Evolutionary conservation across 73 alveolate genomes (phyloP).

Genomic region (Breviolum minutum): DNA sequence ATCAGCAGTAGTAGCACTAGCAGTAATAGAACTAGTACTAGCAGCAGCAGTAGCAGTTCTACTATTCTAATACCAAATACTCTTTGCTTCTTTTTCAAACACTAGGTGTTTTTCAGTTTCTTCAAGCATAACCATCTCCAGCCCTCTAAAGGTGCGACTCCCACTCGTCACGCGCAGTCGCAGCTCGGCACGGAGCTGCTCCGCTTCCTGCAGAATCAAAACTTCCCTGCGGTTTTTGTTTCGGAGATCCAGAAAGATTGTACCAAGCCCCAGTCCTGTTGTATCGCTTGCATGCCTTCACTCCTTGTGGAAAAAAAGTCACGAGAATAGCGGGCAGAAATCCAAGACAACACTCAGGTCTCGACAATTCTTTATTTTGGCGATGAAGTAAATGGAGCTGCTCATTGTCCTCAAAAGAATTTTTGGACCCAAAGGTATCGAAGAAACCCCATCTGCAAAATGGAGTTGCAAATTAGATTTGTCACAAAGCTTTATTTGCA

Average conservation of each 20-base stretch:
- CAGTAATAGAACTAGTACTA: too few species aligned
- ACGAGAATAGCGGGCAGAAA: not conserved
- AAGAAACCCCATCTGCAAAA: too few species aligned
- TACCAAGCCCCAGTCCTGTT: constrained; percentile 21
- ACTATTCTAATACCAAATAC: not conserved
- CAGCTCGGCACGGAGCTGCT: constrained; percentile 82
- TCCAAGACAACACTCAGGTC: not conserved
- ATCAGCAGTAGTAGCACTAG: too few species aligned
- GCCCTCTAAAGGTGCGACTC: not conserved
- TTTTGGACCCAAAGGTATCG: too few species aligned
- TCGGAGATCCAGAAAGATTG: not conserved
- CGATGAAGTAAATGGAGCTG: constrained; percentile 24
- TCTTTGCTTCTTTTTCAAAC: not conserved
- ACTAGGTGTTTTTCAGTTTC: too few species aligned
- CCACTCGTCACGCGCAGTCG: constrained; percentile 38
- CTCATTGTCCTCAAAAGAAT: not conserved
- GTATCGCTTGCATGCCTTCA: constrained; percentile 73
- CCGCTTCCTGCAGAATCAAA: constrained; percentile 39
- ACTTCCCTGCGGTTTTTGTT: not conserved
- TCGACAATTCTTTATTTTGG: constrained; percentile 35
- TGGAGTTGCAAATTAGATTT: too few species aligned
- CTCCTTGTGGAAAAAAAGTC: not conserved
- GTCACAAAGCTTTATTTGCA: too few species aligned
- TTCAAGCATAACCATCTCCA: too few species aligned
- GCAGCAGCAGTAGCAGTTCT: too few species aligned